Evolutionary conservation across 768 basidiomycete genomes (phyloP).

Genomic region (Macrocybe gigantea): DNA sequence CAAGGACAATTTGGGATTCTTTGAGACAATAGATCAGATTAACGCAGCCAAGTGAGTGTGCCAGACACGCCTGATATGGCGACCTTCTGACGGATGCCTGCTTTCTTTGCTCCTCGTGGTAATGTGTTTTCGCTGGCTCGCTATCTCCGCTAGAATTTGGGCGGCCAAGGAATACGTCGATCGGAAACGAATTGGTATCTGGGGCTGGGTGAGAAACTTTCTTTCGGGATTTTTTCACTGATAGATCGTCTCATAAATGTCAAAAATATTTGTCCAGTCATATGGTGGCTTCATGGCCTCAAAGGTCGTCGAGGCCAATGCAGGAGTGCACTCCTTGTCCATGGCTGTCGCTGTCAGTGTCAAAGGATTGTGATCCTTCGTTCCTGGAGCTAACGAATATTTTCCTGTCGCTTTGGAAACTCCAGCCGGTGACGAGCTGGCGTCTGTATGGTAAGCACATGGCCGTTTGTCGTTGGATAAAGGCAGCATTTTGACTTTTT

Average conservation of each 20-base stretch:
- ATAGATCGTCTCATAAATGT: no score
- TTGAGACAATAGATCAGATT: conserved; percentile 87
- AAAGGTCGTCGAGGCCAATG: conserved; percentile 88
- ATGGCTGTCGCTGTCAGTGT: conserved; percentile 82
- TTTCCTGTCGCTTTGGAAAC: conserved; percentile 1
- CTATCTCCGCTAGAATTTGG: conserved; percentile 52
- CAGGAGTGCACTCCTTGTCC: conserved; percentile 83
- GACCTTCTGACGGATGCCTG: conserved; percentile 2
- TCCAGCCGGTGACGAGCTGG: conserved; percentile 86
- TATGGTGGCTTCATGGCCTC: conserved; percentile 96
- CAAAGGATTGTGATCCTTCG: neutral
- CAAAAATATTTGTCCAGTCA: conserved; percentile 42
- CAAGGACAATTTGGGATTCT: conserved; percentile 83
- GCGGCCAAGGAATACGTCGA: conserved; percentile 87
- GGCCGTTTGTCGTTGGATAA: neutral
- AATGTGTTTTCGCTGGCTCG: neutral
- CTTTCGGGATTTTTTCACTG: neutral
- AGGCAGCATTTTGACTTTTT: neutral
- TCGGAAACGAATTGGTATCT: conserved; percentile 82
- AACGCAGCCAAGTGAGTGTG: conserved; percentile 71
- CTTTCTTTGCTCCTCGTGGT: neutral
- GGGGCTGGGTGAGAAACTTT: conserved; percentile 83
- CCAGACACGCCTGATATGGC: neutral
- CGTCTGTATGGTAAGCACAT: conserved; percentile 58
- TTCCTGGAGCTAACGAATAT: conserved; percentile 1